Base-by-base conservation (phyloP, 768 basidiomycete genomes). In the Lyophyllum shimeji region DNA sequence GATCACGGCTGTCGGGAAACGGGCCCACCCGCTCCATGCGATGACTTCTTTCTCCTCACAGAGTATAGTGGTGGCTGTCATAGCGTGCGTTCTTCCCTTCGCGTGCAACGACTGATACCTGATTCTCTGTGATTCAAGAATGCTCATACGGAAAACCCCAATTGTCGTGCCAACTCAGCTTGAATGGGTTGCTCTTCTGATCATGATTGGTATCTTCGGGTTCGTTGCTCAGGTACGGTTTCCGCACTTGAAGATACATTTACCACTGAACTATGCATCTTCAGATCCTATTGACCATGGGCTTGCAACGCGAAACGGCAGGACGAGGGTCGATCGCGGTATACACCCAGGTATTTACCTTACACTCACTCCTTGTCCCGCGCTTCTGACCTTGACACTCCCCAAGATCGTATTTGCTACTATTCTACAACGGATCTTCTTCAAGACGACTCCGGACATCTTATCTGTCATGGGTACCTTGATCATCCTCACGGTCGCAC, bases 11-110 rank as follows among this genome's bases (percentile, higher is more conserved):
- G 89, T 94, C 34, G 92, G 93, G 0, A 85, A 80, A 55, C 78
- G 86, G 4, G 91, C 91, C 1, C 86, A 89, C 60, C 76, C 91
- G 0, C 68, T 93, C 54, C 93, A 95, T 66, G 75, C 81, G 1
- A 76, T 93, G 62, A 70, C 78, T 0, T 90, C 82, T 52, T 93
- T 87, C 67, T 83, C 87, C 1, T 66, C 77, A 7, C 75, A 81
- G 59, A 86, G 82, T 50, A 77, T 85, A 0, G 52, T 76, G 24
- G 69, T 72, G 24, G 71, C 76, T 1, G 49, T 65, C 9, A 57
- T 71, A 21, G 66, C 31, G 74, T 68, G 25, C 44, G 21, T 1
- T 25, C 51, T 4, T 25, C 50, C 7, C 34, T 11, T 13, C 3
- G 34, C 6, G 3, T 37, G 31, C 7, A 33, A 12, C 12, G 31